Conservation (phyloP, 2,329 filamentous ascomycete genomes). For the Epichloe aotearoae region DNA sequence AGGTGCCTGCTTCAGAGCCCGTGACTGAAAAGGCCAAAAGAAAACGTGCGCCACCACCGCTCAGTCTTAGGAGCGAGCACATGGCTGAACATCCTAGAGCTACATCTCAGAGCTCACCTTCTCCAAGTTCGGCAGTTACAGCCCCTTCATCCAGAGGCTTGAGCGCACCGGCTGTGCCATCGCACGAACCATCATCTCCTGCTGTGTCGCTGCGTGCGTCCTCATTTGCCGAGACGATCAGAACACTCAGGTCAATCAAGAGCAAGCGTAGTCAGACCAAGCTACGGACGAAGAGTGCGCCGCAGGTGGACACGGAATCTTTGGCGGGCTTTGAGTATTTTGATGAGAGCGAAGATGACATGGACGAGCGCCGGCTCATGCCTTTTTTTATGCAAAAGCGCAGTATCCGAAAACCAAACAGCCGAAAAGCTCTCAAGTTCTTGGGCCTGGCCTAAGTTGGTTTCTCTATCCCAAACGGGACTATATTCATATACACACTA, state of each 20-base stretch:
- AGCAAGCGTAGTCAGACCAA: conserved; percentile 18
- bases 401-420: conserved; percentile 26
- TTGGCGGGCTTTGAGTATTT: conserved; percentile 23
- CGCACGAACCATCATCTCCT: conserved; percentile 3
- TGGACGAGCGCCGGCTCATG: conserved; percentile 39
- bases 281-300: conserved; percentile 10
- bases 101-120: conserved; percentile 11
- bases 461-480: not conserved
- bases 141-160: not conserved
- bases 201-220: conserved; percentile 2
- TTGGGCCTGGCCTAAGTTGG: conserved; percentile 29
- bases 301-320: conserved; percentile 16
- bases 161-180: not conserved
- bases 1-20: conserved; percentile 26
- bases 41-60: conserved; percentile 15
- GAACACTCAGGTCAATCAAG: conserved; percentile 16
- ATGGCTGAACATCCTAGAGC: conserved; percentile 18
- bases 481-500: not conserved
- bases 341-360: conserved; percentile 29
- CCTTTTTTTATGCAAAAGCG: conserved; percentile 30
- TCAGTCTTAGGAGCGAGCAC: conserved; percentile 12
- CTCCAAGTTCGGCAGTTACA: conserved; percentile 5
- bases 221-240: conserved; percentile 12
- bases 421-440: conserved; percentile 40
- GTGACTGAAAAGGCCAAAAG: conserved; percentile 9